Evolutionary conservation across 805 yeast species (phyloP), one percentile per base, ranked within the genome.

Genomic region (Schizosaccharomyces cryophilus): DNA sequence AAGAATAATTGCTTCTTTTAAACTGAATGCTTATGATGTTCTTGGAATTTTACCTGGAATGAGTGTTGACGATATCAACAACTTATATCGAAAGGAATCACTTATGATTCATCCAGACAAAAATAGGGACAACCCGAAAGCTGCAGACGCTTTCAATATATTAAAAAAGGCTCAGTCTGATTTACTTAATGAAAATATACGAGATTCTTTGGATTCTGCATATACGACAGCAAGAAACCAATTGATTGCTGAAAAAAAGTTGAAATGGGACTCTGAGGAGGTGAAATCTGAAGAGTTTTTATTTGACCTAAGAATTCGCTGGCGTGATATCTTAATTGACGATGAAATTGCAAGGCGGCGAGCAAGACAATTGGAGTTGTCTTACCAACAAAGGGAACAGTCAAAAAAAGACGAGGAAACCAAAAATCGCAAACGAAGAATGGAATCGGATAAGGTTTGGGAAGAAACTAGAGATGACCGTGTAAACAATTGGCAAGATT

Each of bases 71-170:
- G 75, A 72, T 59, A 75, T 81, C 61, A 76, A 75, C 64, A 77
- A 73, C 62, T 65, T 71, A 48, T 83, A 75, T 67, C 71, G 87
- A 30, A 76, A 75, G 69, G 81, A 79, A 67, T 81, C 87, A 1
- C 70, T 83, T 45, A 69, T 81, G 62, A 78, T 83, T 19, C 89
- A 83, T 67, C 89, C 89, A 0, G 89, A 83, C 67, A 67, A 69
- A 38, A 77, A 82, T 64, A 71, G 74, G 0, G 70, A 74, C n/a
- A 40, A 40, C 26, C 40, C 61, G 3, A 42, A 59, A 4, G 54
- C 54, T 13, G 79, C 85, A 0, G 75, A 71, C 40, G 87, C 87
- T 1, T 83, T 83, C 68, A 83, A 80, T 66, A 62, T 73, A 42
- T 69, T 83, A 60, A 80, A 81, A 64, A 78, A 76, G 63, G 81